These are phyloP conservation scores for Alternaria brassicae DNA, from an alignment of 2,329 filamentous ascomycete genomes.

Conservation along the genomic window DNA sequence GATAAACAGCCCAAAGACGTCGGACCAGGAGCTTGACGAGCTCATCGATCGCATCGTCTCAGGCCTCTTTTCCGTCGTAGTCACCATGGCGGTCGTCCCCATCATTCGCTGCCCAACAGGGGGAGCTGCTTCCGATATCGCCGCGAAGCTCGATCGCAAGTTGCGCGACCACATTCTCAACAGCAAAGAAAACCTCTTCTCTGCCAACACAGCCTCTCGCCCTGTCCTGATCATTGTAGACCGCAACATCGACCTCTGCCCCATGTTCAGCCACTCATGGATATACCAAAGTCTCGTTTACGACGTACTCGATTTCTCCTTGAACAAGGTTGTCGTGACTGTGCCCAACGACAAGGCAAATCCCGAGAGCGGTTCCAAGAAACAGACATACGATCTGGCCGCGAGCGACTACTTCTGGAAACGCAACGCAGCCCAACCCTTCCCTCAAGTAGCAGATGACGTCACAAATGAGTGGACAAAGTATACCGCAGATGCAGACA, in stretches of 20 bases:
- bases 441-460: constrained; percentile 71
- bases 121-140: constrained; percentile 91
- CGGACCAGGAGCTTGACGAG: constrained; percentile 85
- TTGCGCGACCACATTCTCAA: constrained; percentile 95
- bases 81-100: constrained; percentile 98
- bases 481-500: constrained; percentile 94
- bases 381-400: constrained; percentile 88
- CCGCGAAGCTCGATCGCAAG: constrained; percentile 92
- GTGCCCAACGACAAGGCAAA: constrained; percentile 79
- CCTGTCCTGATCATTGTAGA: constrained; percentile 94
- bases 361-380: constrained; percentile 75
- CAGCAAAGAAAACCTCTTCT: constrained; percentile 97
- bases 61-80: constrained; percentile 95
- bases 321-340: constrained; percentile 95
- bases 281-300: constrained; percentile 51
- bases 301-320: constrained; percentile 69
- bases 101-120: constrained; percentile 95
- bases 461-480: constrained; percentile 92
- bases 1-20: constrained; percentile 91
- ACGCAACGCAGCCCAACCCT: constrained; percentile 75
- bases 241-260: constrained; percentile 92
- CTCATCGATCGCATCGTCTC: constrained; percentile 92
- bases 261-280: constrained; percentile 98
- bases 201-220: constrained; percentile 72
- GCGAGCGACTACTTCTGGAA: constrained; percentile 96